A percentile compares a stretch with the other conserved stretches of the same genome.
phyloP scores from a whole-genome alignment of 257 asterid species.

The Petunia secreta region DNA sequence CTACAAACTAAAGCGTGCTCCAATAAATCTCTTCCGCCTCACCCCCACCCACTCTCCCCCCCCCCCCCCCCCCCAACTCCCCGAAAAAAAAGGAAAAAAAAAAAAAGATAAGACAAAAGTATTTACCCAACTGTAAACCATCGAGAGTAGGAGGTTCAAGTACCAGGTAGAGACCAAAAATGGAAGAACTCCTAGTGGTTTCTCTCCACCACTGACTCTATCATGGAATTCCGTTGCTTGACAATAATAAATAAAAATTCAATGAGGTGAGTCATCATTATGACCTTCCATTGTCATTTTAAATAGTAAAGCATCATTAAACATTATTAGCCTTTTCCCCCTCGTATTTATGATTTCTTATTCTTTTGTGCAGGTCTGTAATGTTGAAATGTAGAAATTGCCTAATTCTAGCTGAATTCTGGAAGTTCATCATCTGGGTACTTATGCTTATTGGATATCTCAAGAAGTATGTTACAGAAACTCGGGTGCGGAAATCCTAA shows the following conservation, averaged over 20 bases:
- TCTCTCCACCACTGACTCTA: conserved; percentile 5
- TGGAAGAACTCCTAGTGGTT: not conserved
- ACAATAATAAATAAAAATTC: not conserved
- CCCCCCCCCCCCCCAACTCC: not conserved
- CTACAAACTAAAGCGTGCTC: not conserved
- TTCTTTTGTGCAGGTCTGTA: not conserved
- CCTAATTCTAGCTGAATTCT: not conserved
- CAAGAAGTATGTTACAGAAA: not conserved
- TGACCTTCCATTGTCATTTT: not conserved
- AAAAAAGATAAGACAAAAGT: not conserved
- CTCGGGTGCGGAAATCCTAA: not conserved
- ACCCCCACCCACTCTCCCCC: too few species aligned
- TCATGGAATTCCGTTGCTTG: not conserved
- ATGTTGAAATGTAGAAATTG: not conserved
- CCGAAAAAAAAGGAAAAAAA: not conserved
- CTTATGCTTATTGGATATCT: too few species aligned
- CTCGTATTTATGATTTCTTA: not conserved
- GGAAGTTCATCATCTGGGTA: too few species aligned
- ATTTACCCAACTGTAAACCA: not conserved
- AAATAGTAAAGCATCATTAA: not conserved
- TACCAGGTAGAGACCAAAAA: not conserved
- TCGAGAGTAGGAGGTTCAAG: conserved; percentile 2
- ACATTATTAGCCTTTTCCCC: not conserved
- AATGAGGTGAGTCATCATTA: not conserved
- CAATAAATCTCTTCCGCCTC: not conserved